phyloP scores from a whole-genome alignment of 495 filamentous ascomycete species.

The Trichocladium uniseriatum region DNA sequence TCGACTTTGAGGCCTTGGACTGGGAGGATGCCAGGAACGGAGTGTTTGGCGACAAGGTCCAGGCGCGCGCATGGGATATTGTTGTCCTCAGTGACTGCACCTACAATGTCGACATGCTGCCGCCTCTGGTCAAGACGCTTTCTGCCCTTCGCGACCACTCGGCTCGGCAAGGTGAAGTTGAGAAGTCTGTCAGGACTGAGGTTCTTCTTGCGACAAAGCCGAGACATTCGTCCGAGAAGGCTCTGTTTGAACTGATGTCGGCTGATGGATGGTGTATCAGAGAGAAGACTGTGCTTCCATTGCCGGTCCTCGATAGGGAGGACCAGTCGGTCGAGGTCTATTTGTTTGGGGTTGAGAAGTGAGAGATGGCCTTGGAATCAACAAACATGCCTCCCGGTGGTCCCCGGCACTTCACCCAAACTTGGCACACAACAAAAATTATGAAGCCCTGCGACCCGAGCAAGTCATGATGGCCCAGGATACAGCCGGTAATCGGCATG shows the following conservation, averaged over 20 bases:
- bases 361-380: neutral
- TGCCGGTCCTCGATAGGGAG: constrained; percentile 52
- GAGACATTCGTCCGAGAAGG: constrained; percentile 70
- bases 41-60: constrained; percentile 27
- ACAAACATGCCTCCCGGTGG: too few species aligned
- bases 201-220: constrained; percentile 75
- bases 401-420: too few species aligned
- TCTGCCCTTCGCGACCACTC: constrained; percentile 35
- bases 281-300: constrained; percentile 39
- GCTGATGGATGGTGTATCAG: constrained; percentile 43
- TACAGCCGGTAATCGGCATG: too few species aligned
- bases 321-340: constrained; percentile 54
- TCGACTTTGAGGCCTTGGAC: constrained; percentile 57
- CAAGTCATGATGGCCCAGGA: too few species aligned
- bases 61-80: constrained; percentile 50
- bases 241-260: constrained; percentile 71
- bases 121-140: constrained; percentile 64
- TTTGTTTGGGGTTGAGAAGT: constrained; percentile 30
- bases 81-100: constrained; percentile 87
- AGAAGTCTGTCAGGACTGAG: constrained; percentile 12
- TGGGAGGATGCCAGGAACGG: constrained; percentile 50
- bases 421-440: too few species aligned
- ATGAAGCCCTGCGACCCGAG: too few species aligned
- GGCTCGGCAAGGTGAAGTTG: neutral
- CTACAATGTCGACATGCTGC: constrained; percentile 79